These are phyloP conservation scores for Tanozyma kutaoensis DNA, from an alignment of 805 yeast genomes.

Conservation along the genomic window DNA sequence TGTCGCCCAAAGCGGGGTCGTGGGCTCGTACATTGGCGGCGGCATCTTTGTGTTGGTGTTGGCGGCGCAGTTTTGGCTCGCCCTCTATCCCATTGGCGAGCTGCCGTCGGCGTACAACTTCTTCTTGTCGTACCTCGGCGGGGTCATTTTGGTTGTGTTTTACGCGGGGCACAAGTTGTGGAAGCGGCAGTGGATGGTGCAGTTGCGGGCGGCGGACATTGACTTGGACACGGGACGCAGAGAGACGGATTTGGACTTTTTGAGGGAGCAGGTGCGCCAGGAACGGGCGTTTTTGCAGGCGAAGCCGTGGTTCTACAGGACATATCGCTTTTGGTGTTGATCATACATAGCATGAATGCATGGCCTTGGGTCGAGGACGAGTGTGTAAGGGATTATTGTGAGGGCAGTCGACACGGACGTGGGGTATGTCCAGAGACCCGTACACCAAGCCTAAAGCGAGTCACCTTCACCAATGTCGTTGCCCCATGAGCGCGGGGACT, in stretches of 20 bases:
- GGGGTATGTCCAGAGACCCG: too few relatives aligned
- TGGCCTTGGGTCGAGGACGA: too few relatives aligned
- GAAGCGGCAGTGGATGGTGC: constrained; percentile 31
- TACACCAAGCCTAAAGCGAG: background rate
- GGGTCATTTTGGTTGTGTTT: constrained; percentile 28
- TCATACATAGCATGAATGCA: background rate
- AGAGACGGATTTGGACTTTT: constrained; percentile 40
- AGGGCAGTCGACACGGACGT: too few relatives aligned
- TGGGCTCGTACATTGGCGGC: constrained; percentile 22
- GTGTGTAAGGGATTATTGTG: too few relatives aligned
- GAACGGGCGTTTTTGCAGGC: constrained; percentile 11
- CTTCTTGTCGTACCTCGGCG: constrained; percentile 33
- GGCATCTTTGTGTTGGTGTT: constrained; percentile 19
- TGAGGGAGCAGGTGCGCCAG: constrained; percentile 25
- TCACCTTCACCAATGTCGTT: background rate
- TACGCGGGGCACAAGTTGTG: constrained; percentile 33
- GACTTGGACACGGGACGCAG: constrained; percentile 57
- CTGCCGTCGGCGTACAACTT: constrained; percentile 20
- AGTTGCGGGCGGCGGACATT: constrained; percentile 32
- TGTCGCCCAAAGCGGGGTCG: constrained; percentile 22
- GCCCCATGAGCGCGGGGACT: background rate
- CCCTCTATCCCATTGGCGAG: constrained; percentile 21
- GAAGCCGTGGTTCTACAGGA: constrained; percentile 21
- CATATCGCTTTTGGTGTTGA: constrained; percentile 23
- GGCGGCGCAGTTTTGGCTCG: constrained; percentile 30